Percentiles rank a stretch among this genome's conserved stretches.
phyloP scores from a whole-genome alignment of 345 rosid species.

The Dipteronia sinensis region DNA sequence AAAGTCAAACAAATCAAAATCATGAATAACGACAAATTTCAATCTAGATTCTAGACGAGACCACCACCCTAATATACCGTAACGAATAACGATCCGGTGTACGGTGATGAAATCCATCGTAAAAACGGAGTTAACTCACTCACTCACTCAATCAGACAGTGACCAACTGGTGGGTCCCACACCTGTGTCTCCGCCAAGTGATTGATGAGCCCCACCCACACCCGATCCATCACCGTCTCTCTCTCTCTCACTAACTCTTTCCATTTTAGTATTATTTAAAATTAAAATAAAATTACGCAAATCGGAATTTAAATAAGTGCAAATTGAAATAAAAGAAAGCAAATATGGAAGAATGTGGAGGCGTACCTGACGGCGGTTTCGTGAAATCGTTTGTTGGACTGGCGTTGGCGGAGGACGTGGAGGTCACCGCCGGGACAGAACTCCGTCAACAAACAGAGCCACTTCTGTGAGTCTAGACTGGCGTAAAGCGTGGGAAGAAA shows the following conservation, averaged over 20 bases:
- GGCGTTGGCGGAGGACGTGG: slow-evolving; percentile 93
- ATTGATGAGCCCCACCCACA: slow-evolving; percentile 36
- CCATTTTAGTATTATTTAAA: not conserved
- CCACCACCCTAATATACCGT: not conserved
- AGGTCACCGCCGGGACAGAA: slow-evolving; percentile 99
- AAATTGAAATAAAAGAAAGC: slow-evolving; percentile 11
- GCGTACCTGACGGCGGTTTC: slow-evolving; percentile 87
- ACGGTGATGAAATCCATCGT: slow-evolving; percentile 18
- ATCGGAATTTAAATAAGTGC: not conserved
- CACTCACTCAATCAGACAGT: slow-evolving; percentile 24
- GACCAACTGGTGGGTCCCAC: slow-evolving; percentile 25
- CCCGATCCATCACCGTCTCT: slow-evolving; percentile 33
- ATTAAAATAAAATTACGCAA: not conserved
- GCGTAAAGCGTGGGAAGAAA: slow-evolving; percentile 83
- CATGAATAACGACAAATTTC: no score
- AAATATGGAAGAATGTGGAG: slow-evolving; percentile 27
- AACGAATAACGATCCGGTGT: slow-evolving; percentile 22
- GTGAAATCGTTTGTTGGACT: slow-evolving; percentile 69
- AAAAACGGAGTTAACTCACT: slow-evolving; percentile 34
- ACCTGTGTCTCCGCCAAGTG: slow-evolving; percentile 29
- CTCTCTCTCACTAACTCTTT: not conserved
- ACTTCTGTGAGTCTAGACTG: slow-evolving; percentile 67
- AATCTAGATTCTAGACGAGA: not conserved
- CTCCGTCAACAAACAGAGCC: slow-evolving; percentile 90
- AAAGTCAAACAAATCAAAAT: not conserved